Conservation (phyloP, 108 stramenopile species). For the Cyclotella kingstonii region DNA sequence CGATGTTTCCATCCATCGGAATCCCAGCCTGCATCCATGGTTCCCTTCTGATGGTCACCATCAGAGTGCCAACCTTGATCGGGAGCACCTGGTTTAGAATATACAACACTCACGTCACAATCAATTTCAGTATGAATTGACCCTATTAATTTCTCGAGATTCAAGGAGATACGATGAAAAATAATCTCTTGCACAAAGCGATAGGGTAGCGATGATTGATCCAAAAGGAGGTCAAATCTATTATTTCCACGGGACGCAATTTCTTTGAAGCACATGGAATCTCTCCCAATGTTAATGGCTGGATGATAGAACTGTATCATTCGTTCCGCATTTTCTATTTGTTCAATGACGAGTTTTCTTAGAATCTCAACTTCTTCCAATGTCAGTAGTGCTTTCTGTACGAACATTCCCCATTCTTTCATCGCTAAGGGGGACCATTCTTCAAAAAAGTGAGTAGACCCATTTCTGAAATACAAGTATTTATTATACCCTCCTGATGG, state of each 20-base stretch:
- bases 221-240: slow-evolving; percentile 53
- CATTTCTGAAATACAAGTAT: not conserved
- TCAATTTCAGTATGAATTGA: slow-evolving; percentile 30
- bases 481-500: slow-evolving; percentile 24
- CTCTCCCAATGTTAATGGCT: slow-evolving; percentile 43
- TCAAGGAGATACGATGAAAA: slow-evolving; percentile 7
- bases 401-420: slow-evolving; percentile 41
- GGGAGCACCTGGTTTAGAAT: slow-evolving; percentile 56
- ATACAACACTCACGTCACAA: slow-evolving; percentile 61
- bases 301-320: slow-evolving; percentile 34
- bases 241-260: slow-evolving; percentile 53
- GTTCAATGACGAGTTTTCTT: slow-evolving; percentile 17
- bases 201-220: slow-evolving; percentile 6
- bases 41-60: slow-evolving; percentile 49
- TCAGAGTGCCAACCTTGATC: slow-evolving; percentile 72
- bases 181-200: slow-evolving; percentile 16
- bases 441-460: not conserved
- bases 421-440: slow-evolving; percentile 24
- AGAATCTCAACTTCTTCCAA: slow-evolving; percentile 19
- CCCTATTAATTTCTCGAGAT: slow-evolving; percentile 18
- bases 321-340: slow-evolving; percentile 26
- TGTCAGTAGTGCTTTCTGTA: slow-evolving; percentile 25
- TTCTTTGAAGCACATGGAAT: slow-evolving; percentile 53
- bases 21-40: slow-evolving; percentile 40
- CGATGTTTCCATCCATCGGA: slow-evolving; percentile 30